These are phyloP conservation scores for Linaria vulgaris DNA, from an alignment of 257 asterid genomes.

Conservation along the genomic window DNA sequence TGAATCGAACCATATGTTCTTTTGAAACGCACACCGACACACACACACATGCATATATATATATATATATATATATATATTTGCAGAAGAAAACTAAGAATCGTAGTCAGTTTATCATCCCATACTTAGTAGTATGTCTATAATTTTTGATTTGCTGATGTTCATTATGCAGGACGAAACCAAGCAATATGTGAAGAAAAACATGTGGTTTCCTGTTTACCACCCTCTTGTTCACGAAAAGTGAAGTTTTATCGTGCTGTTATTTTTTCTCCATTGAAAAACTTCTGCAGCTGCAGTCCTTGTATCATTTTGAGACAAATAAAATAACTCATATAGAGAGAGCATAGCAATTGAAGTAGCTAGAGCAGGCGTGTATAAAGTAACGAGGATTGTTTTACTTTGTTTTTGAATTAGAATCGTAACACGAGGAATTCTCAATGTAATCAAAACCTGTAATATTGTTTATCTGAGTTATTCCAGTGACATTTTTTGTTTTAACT, in stretches of 20 bases:
- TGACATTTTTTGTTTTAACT: no score
- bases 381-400: background rate
- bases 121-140: background rate
- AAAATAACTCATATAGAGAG: no score
- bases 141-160: conserved; percentile 18
- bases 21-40: no score
- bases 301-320: no score
- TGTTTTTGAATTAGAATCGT: background rate
- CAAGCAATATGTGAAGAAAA: conserved; percentile 51
- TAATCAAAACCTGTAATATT: no score
- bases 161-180: conserved; percentile 71
- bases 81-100: background rate
- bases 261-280: conserved; percentile 1
- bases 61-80: background rate
- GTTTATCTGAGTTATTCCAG: no score
- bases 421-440: background rate
- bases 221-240: conserved; percentile 96
- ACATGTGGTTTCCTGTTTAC: conserved; percentile 94
- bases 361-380: no score
- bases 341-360: no score
- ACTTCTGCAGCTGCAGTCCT: conserved; percentile 31
- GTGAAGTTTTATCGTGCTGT: conserved; percentile 34
- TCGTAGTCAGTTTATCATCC: background rate
- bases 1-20: background rate
- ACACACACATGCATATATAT: no score